A percentile compares a stretch with the other conserved stretches of the same genome.
These are phyloP conservation scores for Quercus robur DNA, from an alignment of 306 rosid genomes.

Conservation along the genomic window DNA sequence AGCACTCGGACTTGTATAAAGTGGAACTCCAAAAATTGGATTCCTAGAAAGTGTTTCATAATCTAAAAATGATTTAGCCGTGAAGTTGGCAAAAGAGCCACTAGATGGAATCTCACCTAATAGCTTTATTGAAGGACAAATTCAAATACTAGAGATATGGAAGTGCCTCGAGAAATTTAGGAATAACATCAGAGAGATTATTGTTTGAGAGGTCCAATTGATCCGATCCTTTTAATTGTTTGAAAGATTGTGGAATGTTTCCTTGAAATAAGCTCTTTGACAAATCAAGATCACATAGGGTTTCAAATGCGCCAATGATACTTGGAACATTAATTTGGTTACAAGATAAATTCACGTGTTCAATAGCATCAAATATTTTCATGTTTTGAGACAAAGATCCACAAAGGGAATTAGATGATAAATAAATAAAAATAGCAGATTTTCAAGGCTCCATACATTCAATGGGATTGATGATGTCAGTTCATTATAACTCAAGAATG, in stretches of 20 bases:
- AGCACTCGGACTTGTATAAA: not conserved
- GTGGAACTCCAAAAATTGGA: not conserved
- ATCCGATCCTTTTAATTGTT: not conserved
- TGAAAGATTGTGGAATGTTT: not conserved
- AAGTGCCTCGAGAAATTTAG: conserved; percentile 1
- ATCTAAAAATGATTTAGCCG: not conserved
- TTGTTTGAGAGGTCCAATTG: not conserved
- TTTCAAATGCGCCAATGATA: not conserved
- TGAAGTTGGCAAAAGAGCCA: not conserved
- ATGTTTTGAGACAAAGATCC: not conserved
- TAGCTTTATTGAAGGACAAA: not conserved
- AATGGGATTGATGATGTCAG: not conserved
- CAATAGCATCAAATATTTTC: not conserved
- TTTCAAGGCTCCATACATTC: not conserved
- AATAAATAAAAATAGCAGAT: not conserved
- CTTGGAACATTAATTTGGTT: not conserved
- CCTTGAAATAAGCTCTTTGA: not conserved
- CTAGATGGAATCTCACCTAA: not conserved
- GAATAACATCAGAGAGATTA: not conserved
- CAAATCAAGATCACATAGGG: not conserved
- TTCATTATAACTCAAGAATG: not conserved
- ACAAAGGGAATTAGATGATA: not conserved
- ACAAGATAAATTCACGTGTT: not conserved
- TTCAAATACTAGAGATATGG: not conserved
- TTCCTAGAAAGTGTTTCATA: not conserved